Evolutionary conservation across 345 rosid genomes (phyloP).

Genomic region (Citrus glauca): DNA sequence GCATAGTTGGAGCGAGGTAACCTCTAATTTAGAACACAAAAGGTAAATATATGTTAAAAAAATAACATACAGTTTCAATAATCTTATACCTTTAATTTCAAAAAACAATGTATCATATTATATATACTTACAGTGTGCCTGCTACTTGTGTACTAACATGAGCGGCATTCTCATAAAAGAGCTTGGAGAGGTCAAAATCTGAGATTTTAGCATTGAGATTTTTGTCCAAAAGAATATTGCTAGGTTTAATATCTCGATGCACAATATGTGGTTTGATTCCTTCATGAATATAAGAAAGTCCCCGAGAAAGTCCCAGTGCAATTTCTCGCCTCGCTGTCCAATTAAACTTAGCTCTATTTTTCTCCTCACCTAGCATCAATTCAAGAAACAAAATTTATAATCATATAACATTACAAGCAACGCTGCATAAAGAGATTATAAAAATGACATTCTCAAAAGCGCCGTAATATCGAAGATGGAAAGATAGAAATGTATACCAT

Average conservation of each 20-base stretch:
- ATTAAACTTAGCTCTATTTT: constrained; percentile 19
- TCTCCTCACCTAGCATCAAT: constrained; percentile 17
- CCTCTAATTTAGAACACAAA: constrained; percentile 19
- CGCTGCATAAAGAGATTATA: neutral
- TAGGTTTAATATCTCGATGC: constrained; percentile 44
- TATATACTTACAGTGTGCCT: constrained; percentile 39
- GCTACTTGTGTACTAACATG: constrained; percentile 36
- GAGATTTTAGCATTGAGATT: constrained; percentile 35
- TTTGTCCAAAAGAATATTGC: constrained; percentile 37
- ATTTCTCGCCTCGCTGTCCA: constrained; percentile 33
- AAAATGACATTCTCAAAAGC: too few species aligned
- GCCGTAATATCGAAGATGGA: neutral
- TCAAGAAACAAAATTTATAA: neutral
- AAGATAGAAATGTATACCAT: constrained; percentile 6
- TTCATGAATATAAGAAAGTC: constrained; percentile 38
- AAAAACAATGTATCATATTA: too few species aligned
- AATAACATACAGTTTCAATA: too few species aligned
- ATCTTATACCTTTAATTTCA: too few species aligned
- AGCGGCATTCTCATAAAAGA: constrained; percentile 20
- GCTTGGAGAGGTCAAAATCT: constrained; percentile 38
- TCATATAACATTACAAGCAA: neutral
- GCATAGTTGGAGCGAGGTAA: constrained; percentile 45
- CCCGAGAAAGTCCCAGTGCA: constrained; percentile 26
- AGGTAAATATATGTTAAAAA: neutral
- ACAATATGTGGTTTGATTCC: constrained; percentile 33